These are phyloP conservation scores for Penicillium turbatum DNA, from an alignment of 495 filamentous ascomycete species.

Conservation along the genomic window DNA sequence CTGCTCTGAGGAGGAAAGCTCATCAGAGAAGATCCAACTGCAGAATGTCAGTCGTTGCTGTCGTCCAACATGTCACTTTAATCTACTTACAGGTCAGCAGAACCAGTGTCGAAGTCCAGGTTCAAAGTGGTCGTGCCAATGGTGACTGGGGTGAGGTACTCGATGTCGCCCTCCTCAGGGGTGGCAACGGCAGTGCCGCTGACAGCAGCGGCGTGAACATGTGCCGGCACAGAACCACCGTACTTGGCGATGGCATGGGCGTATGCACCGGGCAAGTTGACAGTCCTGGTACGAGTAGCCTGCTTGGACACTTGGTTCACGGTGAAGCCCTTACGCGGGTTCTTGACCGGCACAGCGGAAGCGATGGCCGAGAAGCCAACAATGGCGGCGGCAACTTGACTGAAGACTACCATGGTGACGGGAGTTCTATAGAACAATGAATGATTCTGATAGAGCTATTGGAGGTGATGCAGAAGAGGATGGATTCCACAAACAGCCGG, in stretches of 20 bases:
- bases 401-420: conserved; percentile 43
- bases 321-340: conserved; percentile 35
- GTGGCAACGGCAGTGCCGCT: conserved; percentile 47
- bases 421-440: conserved; percentile 19
- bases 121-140: conserved; percentile 60
- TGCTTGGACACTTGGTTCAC: conserved; percentile 34
- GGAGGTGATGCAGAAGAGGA: conserved; percentile 12
- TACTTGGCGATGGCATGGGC: conserved; percentile 44
- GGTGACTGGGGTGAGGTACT: conserved; percentile 64
- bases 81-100: conserved; percentile 62
- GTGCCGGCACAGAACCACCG: conserved; percentile 35
- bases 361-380: conserved; percentile 31
- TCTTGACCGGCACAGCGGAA: conserved; percentile 31
- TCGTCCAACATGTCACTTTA: not conserved
- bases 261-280: conserved; percentile 41
- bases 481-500: conserved; percentile 12
- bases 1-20: conserved; percentile 43
- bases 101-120: conserved; percentile 73
- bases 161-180: conserved; percentile 54
- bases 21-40: conserved; percentile 52
- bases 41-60: conserved; percentile 4
- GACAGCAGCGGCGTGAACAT: conserved; percentile 42
- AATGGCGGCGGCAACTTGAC: conserved; percentile 31
- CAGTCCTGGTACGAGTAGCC: conserved; percentile 25
- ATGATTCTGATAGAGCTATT: conserved; percentile 6